A percentile compares a stretch with the other conserved stretches of the same genome.
phyloP scores from a whole-genome alignment of 2,329 filamentous ascomycete genomes.

The Fusarium burgessii region DNA sequence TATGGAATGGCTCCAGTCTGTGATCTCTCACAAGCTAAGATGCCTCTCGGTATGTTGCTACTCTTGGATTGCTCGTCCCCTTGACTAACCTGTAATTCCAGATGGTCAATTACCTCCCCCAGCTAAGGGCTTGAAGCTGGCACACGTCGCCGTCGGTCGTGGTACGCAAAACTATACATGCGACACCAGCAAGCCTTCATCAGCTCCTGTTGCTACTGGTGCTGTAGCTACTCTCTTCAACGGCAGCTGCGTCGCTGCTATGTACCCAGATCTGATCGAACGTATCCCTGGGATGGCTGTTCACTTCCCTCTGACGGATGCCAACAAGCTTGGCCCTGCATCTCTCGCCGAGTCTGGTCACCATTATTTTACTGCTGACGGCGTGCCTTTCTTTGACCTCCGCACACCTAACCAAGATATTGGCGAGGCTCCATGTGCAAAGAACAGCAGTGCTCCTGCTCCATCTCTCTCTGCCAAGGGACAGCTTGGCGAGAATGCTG shows the following conservation, averaged over 20 bases:
- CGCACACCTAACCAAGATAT: slow-evolving; percentile 66
- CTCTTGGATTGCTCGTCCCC: neutral
- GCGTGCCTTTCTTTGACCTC: slow-evolving; percentile 85
- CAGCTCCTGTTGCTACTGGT: slow-evolving; percentile 73
- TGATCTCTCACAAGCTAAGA: slow-evolving; percentile 64
- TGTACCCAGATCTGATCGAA: slow-evolving; percentile 74
- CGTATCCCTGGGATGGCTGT: slow-evolving; percentile 76
- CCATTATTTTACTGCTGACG: slow-evolving; percentile 81
- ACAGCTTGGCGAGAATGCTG: slow-evolving; percentile 73
- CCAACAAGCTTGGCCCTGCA: slow-evolving; percentile 63
- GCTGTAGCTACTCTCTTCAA: slow-evolving; percentile 90
- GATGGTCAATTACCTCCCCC: slow-evolving; percentile 69
- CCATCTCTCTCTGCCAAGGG: slow-evolving; percentile 72
- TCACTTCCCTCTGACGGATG: slow-evolving; percentile 67
- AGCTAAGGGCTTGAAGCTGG: slow-evolving; percentile 70
- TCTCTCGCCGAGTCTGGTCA: slow-evolving; percentile 76
- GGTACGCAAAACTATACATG: slow-evolving; percentile 97
- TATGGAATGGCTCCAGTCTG: slow-evolving; percentile 60
- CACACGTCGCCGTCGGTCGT: slow-evolving; percentile 86
- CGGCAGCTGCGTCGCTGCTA: slow-evolving; percentile 80
- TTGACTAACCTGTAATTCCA: slow-evolving; percentile 25
- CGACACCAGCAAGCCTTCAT: slow-evolving; percentile 67
- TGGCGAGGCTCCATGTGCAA: slow-evolving; percentile 72
- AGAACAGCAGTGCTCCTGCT: slow-evolving; percentile 70
- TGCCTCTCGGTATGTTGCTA: slow-evolving; percentile 61